phyloP scores from a whole-genome alignment of 306 rosid species.

The Prunus campanulata region DNA sequence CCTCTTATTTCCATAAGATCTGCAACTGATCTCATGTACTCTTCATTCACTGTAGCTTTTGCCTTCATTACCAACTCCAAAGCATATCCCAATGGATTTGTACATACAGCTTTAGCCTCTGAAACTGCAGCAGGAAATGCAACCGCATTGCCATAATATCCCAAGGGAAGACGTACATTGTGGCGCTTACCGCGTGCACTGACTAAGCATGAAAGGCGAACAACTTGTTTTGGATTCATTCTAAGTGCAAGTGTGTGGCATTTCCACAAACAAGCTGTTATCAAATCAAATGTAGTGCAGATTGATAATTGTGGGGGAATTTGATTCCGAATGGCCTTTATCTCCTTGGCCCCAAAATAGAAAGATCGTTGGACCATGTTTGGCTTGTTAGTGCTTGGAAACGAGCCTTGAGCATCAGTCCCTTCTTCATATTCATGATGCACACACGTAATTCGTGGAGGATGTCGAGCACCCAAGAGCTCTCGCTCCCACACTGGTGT shows the following conservation, averaged over 20 bases:
- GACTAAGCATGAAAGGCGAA: not conserved
- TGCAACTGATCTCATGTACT: slow-evolving; percentile 43
- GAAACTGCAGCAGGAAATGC: slow-evolving; percentile 11
- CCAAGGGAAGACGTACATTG: not conserved
- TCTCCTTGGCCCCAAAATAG: slow-evolving; percentile 1
- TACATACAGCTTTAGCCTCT: not conserved
- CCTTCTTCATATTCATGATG: slow-evolving; percentile 24
- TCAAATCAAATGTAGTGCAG: slow-evolving; percentile 3
- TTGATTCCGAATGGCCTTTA: not conserved
- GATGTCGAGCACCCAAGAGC: slow-evolving; percentile 25
- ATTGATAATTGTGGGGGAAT: slow-evolving; percentile 11
- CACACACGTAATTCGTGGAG: slow-evolving; percentile 9
- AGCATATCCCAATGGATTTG: slow-evolving; percentile 17
- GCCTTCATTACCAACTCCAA: slow-evolving; percentile 27
- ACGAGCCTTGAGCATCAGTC: not conserved
- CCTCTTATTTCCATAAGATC: slow-evolving; percentile 34
- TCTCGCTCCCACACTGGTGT: slow-evolving; percentile 33
- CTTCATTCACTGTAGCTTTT: slow-evolving; percentile 21
- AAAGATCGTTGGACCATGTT: not conserved
- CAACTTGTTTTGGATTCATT: not conserved
- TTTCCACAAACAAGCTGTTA: slow-evolving; percentile 20
- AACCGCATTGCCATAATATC: slow-evolving; percentile 33
- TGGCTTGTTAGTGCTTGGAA: not conserved
- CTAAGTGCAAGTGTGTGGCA: slow-evolving; percentile 4
- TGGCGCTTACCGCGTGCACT: not conserved